phyloP scores from a whole-genome alignment of 2,329 filamentous ascomycete genomes.

The Lachnum nothofagi region DNA sequence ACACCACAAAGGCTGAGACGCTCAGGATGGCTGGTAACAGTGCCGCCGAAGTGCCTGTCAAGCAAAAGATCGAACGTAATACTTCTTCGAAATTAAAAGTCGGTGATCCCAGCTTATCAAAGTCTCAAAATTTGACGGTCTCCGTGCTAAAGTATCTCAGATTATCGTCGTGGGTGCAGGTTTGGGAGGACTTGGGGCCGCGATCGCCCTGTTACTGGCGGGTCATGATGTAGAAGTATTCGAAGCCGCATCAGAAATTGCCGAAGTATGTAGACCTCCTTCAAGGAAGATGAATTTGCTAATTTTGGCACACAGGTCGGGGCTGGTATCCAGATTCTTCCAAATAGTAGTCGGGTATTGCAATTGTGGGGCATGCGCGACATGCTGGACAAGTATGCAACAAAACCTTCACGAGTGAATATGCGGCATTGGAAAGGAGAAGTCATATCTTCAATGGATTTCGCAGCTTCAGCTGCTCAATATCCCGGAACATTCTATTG shows the following conservation, averaged over 20 bases:
- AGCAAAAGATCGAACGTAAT: slow-evolving; percentile 16
- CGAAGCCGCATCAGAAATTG: slow-evolving; percentile 38
- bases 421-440: slow-evolving; percentile 39
- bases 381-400: slow-evolving; percentile 15
- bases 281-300: slow-evolving; percentile 37
- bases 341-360: slow-evolving; percentile 24
- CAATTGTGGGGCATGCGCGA: slow-evolving; percentile 24
- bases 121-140: not conserved
- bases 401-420: slow-evolving; percentile 43
- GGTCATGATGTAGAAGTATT: slow-evolving; percentile 38
- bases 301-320: slow-evolving; percentile 39
- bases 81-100: slow-evolving; percentile 20
- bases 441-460: slow-evolving; percentile 27
- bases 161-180: slow-evolving; percentile 52
- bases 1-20: not conserved
- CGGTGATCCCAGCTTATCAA: too few relatives aligned
- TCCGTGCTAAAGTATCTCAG: slow-evolving; percentile 6
- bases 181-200: slow-evolving; percentile 46
- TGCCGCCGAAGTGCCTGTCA: slow-evolving; percentile 9
- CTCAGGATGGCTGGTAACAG: not conserved
- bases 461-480: slow-evolving; percentile 16
- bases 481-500: slow-evolving; percentile 36
- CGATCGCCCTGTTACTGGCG: slow-evolving; percentile 26
- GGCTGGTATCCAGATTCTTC: slow-evolving; percentile 29
- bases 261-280: slow-evolving; percentile 35